Percentiles rank a stretch among this genome's conserved stretches.
These are phyloP conservation scores for Datisca glomerata DNA, from an alignment of 306 rosid species.

Conservation along the genomic window DNA sequence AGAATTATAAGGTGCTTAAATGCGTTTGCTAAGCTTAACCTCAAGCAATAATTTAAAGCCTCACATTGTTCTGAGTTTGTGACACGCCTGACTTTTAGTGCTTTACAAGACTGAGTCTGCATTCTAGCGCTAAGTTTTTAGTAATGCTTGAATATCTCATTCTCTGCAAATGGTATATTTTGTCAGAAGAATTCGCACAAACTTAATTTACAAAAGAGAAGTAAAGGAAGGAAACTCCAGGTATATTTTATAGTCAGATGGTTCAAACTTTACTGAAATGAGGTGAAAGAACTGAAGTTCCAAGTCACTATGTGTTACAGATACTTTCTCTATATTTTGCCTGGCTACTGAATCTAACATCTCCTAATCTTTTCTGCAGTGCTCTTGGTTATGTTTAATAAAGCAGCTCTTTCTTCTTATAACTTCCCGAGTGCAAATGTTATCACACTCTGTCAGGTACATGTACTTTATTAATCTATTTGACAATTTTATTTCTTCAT, in stretches of 20 bases:
- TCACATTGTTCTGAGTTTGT: too few species aligned
- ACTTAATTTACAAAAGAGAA: neutral
- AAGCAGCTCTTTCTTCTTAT: conserved; percentile 93
- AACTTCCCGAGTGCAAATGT: conserved; percentile 71
- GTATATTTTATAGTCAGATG: neutral
- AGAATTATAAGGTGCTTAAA: too few species aligned
- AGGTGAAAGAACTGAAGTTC: too few species aligned
- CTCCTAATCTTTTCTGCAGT: conserved; percentile 30
- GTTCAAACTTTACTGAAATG: too few species aligned
- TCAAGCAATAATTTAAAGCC: too few species aligned
- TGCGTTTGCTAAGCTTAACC: too few species aligned
- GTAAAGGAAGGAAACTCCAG: neutral
- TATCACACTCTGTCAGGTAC: conserved; percentile 90
- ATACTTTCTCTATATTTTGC: neutral
- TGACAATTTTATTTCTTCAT: too few species aligned
- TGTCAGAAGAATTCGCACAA: neutral
- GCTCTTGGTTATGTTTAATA: conserved; percentile 82
- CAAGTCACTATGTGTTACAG: neutral
- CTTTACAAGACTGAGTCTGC: too few species aligned
- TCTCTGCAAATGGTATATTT: neutral
- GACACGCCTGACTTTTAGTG: too few species aligned
- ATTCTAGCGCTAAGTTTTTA: too few species aligned
- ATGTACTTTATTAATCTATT: neutral
- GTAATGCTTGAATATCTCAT: too few species aligned
- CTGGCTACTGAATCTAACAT: neutral